phyloP scores from a whole-genome alignment of 2,329 filamentous ascomycete genomes.

The Penicillium griseofulvum region DNA sequence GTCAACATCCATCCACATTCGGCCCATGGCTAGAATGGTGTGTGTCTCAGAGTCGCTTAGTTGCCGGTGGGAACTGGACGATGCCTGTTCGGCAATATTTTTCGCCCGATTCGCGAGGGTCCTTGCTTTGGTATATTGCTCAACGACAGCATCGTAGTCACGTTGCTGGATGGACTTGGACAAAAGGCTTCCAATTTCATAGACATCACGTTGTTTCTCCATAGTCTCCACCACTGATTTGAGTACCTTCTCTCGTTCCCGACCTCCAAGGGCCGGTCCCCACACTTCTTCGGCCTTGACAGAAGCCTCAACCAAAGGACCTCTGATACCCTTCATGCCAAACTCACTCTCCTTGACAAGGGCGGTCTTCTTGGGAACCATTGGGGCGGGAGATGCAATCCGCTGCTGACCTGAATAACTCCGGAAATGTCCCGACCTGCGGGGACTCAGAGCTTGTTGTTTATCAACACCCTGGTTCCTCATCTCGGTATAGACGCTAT shows the following conservation, averaged over 20 bases:
- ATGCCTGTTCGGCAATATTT: constrained; percentile 60
- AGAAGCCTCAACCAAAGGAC: constrained; percentile 80
- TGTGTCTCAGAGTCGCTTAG: constrained; percentile 79
- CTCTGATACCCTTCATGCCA: constrained; percentile 82
- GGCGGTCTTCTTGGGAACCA: constrained; percentile 74
- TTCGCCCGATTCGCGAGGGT: constrained; percentile 77
- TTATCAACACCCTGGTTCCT: constrained; percentile 62
- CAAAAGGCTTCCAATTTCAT: constrained; percentile 75
- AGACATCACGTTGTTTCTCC: constrained; percentile 74
- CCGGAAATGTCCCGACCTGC: constrained; percentile 61
- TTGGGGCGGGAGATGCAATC: constrained; percentile 37
- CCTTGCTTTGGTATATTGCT: constrained; percentile 81
- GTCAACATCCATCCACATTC: constrained; percentile 94
- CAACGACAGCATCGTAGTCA: constrained; percentile 83
- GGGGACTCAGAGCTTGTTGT: constrained; percentile 51
- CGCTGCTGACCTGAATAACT: constrained; percentile 50
- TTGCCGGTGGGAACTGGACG: constrained; percentile 46
- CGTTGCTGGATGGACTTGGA: constrained; percentile 84
- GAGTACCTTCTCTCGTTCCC: constrained; percentile 84
- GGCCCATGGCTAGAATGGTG: constrained; percentile 79
- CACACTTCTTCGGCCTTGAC: constrained; percentile 96
- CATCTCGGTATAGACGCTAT: constrained; percentile 99
- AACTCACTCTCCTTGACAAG: constrained; percentile 90
- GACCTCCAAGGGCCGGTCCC: constrained; percentile 87
- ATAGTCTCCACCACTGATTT: constrained; percentile 74